phyloP scores from a whole-genome alignment of 2,329 filamentous ascomycete species.

The Paracoccidioides lutzii region DNA sequence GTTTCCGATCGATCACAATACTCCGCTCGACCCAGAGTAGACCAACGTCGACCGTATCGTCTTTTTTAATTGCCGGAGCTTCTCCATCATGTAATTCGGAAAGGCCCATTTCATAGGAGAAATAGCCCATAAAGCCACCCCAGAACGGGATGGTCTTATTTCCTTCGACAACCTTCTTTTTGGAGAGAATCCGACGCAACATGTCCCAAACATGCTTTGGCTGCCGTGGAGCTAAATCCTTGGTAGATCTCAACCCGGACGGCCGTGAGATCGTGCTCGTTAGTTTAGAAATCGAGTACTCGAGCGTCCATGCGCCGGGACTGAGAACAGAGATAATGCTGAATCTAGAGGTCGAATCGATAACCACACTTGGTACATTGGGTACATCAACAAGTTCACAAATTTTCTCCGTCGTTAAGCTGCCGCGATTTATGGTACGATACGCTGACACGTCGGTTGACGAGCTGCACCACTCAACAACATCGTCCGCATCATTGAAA shows the following conservation, averaged over 20 bases:
- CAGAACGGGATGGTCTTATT: slow-evolving; percentile 47
- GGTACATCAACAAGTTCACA: slow-evolving; percentile 24
- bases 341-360: slow-evolving; percentile 31
- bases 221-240: slow-evolving; percentile 8
- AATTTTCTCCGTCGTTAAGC: slow-evolving; percentile 20
- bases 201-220: slow-evolving; percentile 22
- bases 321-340: slow-evolving; percentile 26
- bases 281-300: slow-evolving; percentile 15
- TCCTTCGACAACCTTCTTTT: slow-evolving; percentile 25
- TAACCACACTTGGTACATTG: slow-evolving; percentile 22
- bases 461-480: slow-evolving; percentile 2
- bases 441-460: not conserved
- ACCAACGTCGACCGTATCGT: slow-evolving; percentile 37
- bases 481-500: not conserved
- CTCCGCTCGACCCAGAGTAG: slow-evolving; percentile 66
- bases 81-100: slow-evolving; percentile 18
- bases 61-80: slow-evolving; percentile 32
- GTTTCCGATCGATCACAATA: slow-evolving; percentile 61
- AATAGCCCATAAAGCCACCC: slow-evolving; percentile 72
- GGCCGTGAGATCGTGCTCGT: not conserved
- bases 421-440: slow-evolving; percentile 15
- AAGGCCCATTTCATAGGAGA: slow-evolving; percentile 73
- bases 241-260: slow-evolving; percentile 8
- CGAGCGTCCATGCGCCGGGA: slow-evolving; percentile 24
- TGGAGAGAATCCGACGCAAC: slow-evolving; percentile 28